phyloP scores from a whole-genome alignment of 441 rosid genomes.

The Croton setiger region DNA sequence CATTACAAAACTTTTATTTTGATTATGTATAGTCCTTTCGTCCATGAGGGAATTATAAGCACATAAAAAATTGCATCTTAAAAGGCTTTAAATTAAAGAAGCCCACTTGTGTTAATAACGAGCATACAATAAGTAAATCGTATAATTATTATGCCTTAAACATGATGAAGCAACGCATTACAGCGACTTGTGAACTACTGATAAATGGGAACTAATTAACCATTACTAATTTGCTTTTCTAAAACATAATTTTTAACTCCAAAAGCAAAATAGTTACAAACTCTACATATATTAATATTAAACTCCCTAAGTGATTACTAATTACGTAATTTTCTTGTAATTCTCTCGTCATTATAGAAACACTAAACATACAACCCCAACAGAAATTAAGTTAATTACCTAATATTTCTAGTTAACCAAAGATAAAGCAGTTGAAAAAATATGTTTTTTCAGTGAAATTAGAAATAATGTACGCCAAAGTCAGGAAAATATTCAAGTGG shows the following conservation, averaged over 20 bases:
- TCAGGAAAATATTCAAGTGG: slow-evolving; percentile 3
- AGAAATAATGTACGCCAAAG: too few species aligned
- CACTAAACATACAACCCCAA: not conserved
- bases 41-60: too few species aligned
- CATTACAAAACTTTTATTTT: too few species aligned
- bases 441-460: not conserved
- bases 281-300: not conserved
- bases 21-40: too few species aligned
- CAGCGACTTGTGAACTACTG: slow-evolving; percentile 45
- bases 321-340: slow-evolving; percentile 36
- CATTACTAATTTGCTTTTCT: slow-evolving; percentile 20
- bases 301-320: not conserved
- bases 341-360: slow-evolving; percentile 36
- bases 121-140: slow-evolving; percentile 17
- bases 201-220: slow-evolving; percentile 22
- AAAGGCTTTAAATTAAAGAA: not conserved
- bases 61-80: not conserved
- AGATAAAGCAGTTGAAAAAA: too few species aligned
- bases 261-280: not conserved
- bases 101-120: slow-evolving; percentile 20
- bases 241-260: slow-evolving; percentile 13
- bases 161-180: slow-evolving; percentile 25
- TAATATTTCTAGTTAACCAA: too few species aligned
- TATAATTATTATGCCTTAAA: slow-evolving; percentile 30
- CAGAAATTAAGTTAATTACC: not conserved